phyloP scores from a whole-genome alignment of 345 rosid species.

The Carallia brachiata region DNA sequence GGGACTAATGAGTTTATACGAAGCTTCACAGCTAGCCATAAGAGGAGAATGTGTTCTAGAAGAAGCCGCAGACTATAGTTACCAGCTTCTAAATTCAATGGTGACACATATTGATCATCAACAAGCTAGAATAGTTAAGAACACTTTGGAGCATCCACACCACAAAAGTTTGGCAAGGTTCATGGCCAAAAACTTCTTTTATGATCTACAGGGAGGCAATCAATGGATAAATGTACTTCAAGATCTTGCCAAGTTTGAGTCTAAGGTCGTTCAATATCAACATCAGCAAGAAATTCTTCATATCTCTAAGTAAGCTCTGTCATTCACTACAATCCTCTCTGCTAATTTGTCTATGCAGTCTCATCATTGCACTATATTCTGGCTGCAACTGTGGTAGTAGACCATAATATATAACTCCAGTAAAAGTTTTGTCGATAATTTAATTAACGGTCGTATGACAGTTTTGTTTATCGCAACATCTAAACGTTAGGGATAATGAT shows the following conservation, averaged over 20 bases:
- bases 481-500: too few species aligned
- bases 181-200: conserved; percentile 23
- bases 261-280: conserved; percentile 27
- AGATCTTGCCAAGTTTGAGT: conserved; percentile 38
- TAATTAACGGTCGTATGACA: too few species aligned
- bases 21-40: conserved; percentile 52
- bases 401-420: too few species aligned
- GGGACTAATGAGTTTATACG: conserved; percentile 42
- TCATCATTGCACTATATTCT: background rate
- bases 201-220: conserved; percentile 8
- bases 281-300: conserved; percentile 34
- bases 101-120: conserved; percentile 3
- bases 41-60: conserved; percentile 52
- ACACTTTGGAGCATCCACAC: conserved; percentile 32
- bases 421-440: too few species aligned
- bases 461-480: too few species aligned
- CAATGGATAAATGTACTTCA: conserved; percentile 32
- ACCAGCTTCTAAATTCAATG: conserved; percentile 22
- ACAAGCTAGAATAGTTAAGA: conserved; percentile 19
- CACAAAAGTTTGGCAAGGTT: conserved; percentile 42
- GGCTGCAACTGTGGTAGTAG: background rate
- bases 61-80: conserved; percentile 27
- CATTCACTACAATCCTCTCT: background rate
- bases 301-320: conserved; percentile 25
- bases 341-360: background rate